phyloP scores from a whole-genome alignment of 176 grass and related monocot species.

The Luzula sylvatica region DNA sequence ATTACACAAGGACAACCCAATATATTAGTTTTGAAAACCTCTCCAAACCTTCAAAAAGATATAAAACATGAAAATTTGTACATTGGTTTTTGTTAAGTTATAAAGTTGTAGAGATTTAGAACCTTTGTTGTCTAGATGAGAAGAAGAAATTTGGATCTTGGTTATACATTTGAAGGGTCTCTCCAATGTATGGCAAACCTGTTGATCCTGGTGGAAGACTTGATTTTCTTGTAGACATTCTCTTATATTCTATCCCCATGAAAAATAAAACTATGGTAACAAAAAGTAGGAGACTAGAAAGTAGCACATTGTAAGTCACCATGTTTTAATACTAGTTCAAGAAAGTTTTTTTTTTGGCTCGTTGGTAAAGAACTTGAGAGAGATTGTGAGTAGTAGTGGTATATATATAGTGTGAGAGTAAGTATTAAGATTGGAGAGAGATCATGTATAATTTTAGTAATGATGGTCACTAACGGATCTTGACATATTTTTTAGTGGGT shows the following conservation, averaged over 20 bases:
- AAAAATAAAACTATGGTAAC: background rate
- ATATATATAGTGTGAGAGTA: constrained; percentile 21
- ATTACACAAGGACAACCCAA: constrained; percentile 63
- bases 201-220: constrained; percentile 42
- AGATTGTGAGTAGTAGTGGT: too few species aligned
- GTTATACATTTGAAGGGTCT: constrained; percentile 55
- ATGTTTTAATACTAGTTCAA: too few species aligned
- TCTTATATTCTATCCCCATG: background rate
- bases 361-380: background rate
- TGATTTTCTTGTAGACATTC: background rate
- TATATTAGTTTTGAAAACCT: constrained; percentile 51
- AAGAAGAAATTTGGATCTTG: constrained; percentile 43
- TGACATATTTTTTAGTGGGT: too few species aligned
- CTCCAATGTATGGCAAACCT: constrained; percentile 44
- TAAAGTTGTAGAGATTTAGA: background rate
- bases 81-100: background rate
- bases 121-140: constrained; percentile 37
- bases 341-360: background rate
- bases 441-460: background rate
- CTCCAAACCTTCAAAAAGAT: constrained; percentile 30
- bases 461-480: constrained; percentile 29
- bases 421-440: constrained; percentile 12
- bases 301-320: constrained; percentile 11
- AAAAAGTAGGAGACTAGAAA: constrained; percentile 8
- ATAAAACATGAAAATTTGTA: background rate